A percentile compares a stretch with the other conserved stretches of the same genome.
Conservation (phyloP, 2,329 filamentous ascomycete genomes). For the Cordyceps cicadae region DNA sequence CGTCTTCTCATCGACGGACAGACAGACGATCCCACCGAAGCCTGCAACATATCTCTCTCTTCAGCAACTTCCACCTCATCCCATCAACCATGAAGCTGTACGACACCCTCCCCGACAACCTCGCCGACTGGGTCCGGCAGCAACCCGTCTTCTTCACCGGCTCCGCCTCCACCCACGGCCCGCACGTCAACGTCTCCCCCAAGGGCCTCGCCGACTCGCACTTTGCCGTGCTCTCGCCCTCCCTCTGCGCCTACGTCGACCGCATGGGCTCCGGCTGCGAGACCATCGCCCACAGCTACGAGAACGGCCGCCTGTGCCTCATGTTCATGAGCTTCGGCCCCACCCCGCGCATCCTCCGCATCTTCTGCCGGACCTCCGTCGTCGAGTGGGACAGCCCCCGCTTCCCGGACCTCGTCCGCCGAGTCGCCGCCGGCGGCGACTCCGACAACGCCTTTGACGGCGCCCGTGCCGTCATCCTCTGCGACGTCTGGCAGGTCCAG, state of each 20-base stretch:
- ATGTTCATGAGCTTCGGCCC: slow-evolving; percentile 62
- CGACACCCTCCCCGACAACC: slow-evolving; percentile 43
- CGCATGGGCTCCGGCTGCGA: slow-evolving; percentile 68
- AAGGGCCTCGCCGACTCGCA: slow-evolving; percentile 60
- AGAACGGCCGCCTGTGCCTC: slow-evolving; percentile 67
- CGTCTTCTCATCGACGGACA: no score
- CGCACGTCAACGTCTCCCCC: slow-evolving; percentile 68
- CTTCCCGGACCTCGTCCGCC: slow-evolving; percentile 41
- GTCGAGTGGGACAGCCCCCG: slow-evolving; percentile 49
- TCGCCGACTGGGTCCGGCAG: slow-evolving; percentile 54
- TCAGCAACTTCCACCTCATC: no score
- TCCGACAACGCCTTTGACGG: slow-evolving; percentile 34
- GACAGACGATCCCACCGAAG: no score
- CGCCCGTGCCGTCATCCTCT: slow-evolving; percentile 51
- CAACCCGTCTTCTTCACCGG: slow-evolving; percentile 71
- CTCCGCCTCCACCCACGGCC: slow-evolving; percentile 60
- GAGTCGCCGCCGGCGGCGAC: slow-evolving; percentile 23
- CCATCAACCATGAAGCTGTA: slow-evolving; percentile 50
- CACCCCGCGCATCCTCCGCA: slow-evolving; percentile 52
- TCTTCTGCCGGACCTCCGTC: slow-evolving; percentile 53
- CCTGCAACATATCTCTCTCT: no score
- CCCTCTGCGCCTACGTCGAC: slow-evolving; percentile 61
- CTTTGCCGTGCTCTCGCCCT: slow-evolving; percentile 51
- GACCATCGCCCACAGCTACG: slow-evolving; percentile 67
- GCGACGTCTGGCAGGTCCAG: slow-evolving; percentile 58